These are phyloP conservation scores for Penicillium daleae DNA, from an alignment of 495 filamentous ascomycete genomes.

Conservation along the genomic window DNA sequence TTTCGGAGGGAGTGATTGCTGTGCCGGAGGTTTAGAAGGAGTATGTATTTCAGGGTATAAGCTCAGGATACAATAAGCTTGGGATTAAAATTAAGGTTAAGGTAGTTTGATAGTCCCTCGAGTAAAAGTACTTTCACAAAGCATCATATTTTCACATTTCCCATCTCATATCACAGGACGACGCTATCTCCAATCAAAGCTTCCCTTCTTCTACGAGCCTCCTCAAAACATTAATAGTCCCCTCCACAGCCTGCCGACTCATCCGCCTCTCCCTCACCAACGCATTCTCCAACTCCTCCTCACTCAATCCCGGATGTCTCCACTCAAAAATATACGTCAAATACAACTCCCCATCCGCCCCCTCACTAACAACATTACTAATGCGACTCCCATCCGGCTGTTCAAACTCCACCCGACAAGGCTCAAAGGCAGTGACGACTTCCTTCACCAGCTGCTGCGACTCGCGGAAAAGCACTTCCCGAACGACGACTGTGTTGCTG, in stretches of 20 bases:
- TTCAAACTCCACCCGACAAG: slow-evolving; percentile 38
- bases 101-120: no score
- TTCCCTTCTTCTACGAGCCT: slow-evolving; percentile 39
- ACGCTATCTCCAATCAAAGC: slow-evolving; percentile 5
- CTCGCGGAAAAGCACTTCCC: slow-evolving; percentile 34
- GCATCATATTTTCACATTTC: no score
- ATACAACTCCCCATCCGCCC: slow-evolving; percentile 45
- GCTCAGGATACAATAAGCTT: no score
- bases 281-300: slow-evolving; percentile 30
- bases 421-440: slow-evolving; percentile 30
- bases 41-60: no score
- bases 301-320: slow-evolving; percentile 41
- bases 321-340: slow-evolving; percentile 63
- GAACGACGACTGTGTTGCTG: slow-evolving; percentile 31
- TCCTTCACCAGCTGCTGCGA: slow-evolving; percentile 27
- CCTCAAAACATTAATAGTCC: slow-evolving; percentile 38
- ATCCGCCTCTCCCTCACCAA: slow-evolving; percentile 34
- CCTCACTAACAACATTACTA: slow-evolving; percentile 55
- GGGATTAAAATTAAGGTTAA: no score
- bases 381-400: slow-evolving; percentile 41
- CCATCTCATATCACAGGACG: not conserved
- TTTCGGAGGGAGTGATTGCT: slow-evolving; percentile 56
- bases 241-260: slow-evolving; percentile 40
- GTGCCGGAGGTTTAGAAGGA: slow-evolving; percentile 24
- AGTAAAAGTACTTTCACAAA: no score